phyloP scores from a whole-genome alignment of 106 monocot species.

The Dioscorea dumetorum region DNA sequence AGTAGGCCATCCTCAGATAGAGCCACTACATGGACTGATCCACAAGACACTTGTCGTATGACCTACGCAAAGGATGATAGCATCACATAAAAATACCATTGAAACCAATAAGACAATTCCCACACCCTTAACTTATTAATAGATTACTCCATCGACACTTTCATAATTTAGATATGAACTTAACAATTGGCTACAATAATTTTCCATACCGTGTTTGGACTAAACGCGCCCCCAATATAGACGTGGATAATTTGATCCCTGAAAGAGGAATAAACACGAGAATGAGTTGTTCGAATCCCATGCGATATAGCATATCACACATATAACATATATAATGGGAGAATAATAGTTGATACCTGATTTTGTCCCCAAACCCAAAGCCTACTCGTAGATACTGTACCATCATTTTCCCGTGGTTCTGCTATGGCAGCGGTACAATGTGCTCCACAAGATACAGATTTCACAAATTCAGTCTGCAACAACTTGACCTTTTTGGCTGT shows the following conservation, averaged over 20 bases:
- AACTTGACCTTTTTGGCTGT: constrained; percentile 62
- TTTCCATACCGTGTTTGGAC: constrained; percentile 60
- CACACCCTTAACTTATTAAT: too few relatives aligned
- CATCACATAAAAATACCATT: too few relatives aligned
- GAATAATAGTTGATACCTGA: constrained; percentile 37
- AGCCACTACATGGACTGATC: constrained; percentile 79
- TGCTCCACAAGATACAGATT: constrained; percentile 89
- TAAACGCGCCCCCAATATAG: constrained; percentile 81
- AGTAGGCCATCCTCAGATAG: constrained; percentile 86
- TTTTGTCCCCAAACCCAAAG: constrained; percentile 99
- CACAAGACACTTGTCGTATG: constrained; percentile 93
- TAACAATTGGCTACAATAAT: not conserved
- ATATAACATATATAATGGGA: too few relatives aligned
- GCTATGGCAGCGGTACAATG: constrained; percentile 90
- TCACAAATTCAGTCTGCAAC: constrained; percentile 70
- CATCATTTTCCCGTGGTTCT: constrained; percentile 78
- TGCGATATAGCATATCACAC: too few relatives aligned
- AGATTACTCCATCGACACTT: too few relatives aligned
- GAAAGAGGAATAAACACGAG: not conserved
- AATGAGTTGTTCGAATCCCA: too few relatives aligned
- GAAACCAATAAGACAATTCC: too few relatives aligned
- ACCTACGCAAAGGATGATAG: constrained; percentile 24
- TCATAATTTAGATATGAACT: too few relatives aligned
- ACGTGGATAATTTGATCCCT: constrained; percentile 87
- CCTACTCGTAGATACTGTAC: constrained; percentile 44